Evolutionary conservation across 2,329 filamentous ascomycete genomes (phyloP).

Genomic region (Rhynchosporium secalis): DNA sequence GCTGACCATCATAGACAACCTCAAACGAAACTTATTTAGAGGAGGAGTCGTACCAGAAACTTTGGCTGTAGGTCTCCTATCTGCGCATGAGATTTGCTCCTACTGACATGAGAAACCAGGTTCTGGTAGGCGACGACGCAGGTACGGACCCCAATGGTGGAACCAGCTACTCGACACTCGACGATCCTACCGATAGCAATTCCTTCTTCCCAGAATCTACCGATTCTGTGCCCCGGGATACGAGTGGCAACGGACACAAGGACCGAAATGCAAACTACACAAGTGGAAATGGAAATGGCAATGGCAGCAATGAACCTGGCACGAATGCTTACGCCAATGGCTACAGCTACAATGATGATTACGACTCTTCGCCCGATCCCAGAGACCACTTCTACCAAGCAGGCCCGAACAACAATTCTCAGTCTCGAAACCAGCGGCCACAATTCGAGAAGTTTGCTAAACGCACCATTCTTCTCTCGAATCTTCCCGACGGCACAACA

Average conservation of each 20-base stretch:
- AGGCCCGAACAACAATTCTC: slow-evolving; percentile 31
- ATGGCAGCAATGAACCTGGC: slow-evolving; percentile 22
- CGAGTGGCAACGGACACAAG: slow-evolving; percentile 25
- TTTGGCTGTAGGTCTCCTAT: slow-evolving; percentile 40
- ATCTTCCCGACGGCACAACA: slow-evolving; percentile 61
- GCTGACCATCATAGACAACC: slow-evolving; percentile 35
- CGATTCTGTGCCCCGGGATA: slow-evolving; percentile 17
- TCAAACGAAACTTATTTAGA: slow-evolving; percentile 50
- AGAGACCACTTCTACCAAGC: slow-evolving; percentile 30
- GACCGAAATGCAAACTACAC: slow-evolving; percentile 32
- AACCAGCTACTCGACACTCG: slow-evolving; percentile 20
- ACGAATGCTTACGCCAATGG: slow-evolving; percentile 26
- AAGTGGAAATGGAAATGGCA: slow-evolving; percentile 24
- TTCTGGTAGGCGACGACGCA: slow-evolving; percentile 34
- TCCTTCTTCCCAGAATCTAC: slow-evolving; percentile 23
- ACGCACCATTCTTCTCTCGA: slow-evolving; percentile 62
- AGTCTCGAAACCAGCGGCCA: slow-evolving; percentile 25
- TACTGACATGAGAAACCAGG: slow-evolving; percentile 29
- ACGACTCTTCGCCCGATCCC: slow-evolving; percentile 26
- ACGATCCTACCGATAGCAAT: slow-evolving; percentile 24
- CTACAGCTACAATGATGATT: slow-evolving; percentile 31
- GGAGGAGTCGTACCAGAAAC: slow-evolving; percentile 51
- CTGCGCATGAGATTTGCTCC: not conserved
- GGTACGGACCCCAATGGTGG: slow-evolving; percentile 23
- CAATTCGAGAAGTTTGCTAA: slow-evolving; percentile 39